Evolutionary conservation across 306 rosid genomes (phyloP).

Genomic region (Quercus dentata): DNA sequence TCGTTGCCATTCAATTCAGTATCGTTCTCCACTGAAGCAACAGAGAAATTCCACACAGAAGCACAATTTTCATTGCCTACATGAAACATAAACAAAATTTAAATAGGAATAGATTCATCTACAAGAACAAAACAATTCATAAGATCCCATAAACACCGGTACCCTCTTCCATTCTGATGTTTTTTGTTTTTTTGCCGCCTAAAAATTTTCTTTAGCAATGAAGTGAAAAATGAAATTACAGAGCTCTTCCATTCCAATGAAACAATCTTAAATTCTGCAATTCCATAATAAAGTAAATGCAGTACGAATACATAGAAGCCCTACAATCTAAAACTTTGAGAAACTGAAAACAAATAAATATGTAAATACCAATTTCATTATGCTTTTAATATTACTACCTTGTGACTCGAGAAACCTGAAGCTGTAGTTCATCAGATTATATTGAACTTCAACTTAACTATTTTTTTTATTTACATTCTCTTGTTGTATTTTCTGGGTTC

Average conservation of each 20-base stretch:
- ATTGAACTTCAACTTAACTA: not conserved
- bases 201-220: too few relatives aligned
- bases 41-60: slow-evolving; percentile 81
- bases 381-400: not conserved
- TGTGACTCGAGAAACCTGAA: not conserved
- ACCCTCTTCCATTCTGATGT: not conserved
- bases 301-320: not conserved
- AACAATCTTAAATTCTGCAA: slow-evolving; percentile 5
- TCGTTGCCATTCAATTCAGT: slow-evolving; percentile 15
- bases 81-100: slow-evolving; percentile 17
- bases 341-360: not conserved
- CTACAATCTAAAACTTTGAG: not conserved
- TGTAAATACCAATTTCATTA: not conserved
- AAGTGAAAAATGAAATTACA: too few relatives aligned
- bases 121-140: not conserved
- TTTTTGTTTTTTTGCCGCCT: too few relatives aligned
- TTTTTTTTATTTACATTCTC: not conserved
- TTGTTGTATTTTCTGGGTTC: not conserved
- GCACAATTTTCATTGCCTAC: slow-evolving; percentile 78
- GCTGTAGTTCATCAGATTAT: not conserved
- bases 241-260: not conserved
- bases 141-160: not conserved
- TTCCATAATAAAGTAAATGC: not conserved
- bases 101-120: not conserved
- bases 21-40: slow-evolving; percentile 44